These are phyloP conservation scores for Diaporthe longicolla DNA, from an alignment of 2,329 filamentous ascomycete species.

Conservation along the genomic window DNA sequence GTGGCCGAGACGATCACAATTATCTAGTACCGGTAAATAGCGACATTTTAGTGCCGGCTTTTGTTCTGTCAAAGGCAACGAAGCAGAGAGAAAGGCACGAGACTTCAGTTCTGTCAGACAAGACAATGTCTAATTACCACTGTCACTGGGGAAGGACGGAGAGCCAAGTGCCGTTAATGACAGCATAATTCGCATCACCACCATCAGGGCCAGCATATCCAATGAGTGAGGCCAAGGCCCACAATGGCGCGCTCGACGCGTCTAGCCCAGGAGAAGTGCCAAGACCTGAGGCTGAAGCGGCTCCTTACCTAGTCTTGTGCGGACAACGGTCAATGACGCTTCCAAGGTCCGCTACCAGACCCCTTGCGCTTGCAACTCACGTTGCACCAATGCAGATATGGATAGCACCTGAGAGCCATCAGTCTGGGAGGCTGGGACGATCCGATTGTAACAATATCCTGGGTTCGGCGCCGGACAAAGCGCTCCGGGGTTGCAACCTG, in stretches of 20 bases:
- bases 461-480: constrained; percentile 12
- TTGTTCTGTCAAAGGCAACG: not conserved
- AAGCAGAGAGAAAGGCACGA: not conserved
- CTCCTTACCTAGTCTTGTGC: not conserved
- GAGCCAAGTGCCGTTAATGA: not conserved
- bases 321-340: constrained; percentile 24
- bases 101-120: not conserved
- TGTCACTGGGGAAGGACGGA: not conserved
- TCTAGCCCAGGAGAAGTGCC: not conserved
- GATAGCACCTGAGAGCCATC: not conserved
- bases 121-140: not conserved
- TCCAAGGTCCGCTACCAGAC: constrained; percentile 6
- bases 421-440: constrained; percentile 8
- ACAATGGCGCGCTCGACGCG: constrained; percentile 9
- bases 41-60: no score
- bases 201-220: not conserved
- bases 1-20: not conserved
- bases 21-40: not conserved
- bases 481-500: not conserved
- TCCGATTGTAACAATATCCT: not conserved
- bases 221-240: not conserved
- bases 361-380: not conserved
- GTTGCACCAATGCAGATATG: not conserved
- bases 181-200: not conserved
- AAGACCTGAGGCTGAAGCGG: constrained; percentile 13